Percentiles rank a stretch among this genome's conserved stretches.
These are phyloP conservation scores for Ascoidea tarda DNA, from an alignment of 805 yeast species.

Conservation along the genomic window DNA sequence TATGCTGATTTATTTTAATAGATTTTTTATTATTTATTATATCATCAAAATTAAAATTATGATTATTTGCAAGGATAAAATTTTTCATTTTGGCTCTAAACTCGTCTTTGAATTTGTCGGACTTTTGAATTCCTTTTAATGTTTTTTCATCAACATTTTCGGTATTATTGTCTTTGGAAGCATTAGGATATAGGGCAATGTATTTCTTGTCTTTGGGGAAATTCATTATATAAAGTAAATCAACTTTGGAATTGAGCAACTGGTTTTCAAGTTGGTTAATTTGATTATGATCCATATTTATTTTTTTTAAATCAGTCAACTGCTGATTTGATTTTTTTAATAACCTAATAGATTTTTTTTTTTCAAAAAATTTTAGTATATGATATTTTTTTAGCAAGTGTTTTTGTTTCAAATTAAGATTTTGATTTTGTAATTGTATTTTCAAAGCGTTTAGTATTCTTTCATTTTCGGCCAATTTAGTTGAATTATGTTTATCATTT, in stretches of 20 bases:
- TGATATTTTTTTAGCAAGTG: constrained; percentile 64
- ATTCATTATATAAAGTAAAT: constrained; percentile 58
- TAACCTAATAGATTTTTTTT: constrained; percentile 66
- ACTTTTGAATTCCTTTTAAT: constrained; percentile 26
- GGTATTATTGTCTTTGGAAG: constrained; percentile 14
- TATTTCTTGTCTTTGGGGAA: constrained; percentile 76
- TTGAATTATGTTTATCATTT: constrained; percentile 45
- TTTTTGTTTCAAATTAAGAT: constrained; percentile 28
- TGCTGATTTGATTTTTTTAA: constrained; percentile 34
- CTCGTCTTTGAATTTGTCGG: constrained; percentile 34
- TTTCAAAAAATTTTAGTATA: constrained; percentile 86
- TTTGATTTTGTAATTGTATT: constrained; percentile 38
- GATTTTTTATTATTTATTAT: constrained; percentile 11
- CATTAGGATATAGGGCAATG: constrained; percentile 57
- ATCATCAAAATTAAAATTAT: constrained; percentile 27
- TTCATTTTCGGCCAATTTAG: constrained; percentile 36
- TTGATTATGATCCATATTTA: constrained; percentile 15
- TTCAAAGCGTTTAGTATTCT: constrained; percentile 57
- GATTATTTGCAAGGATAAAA: constrained; percentile 42
- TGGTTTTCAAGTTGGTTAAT: constrained; percentile 32
- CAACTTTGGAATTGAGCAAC: constrained; percentile 45
- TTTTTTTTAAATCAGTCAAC: constrained; percentile 14
- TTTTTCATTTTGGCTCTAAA: constrained; percentile 37
- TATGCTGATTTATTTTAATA: not conserved
- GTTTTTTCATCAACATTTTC: constrained; percentile 23